Base-by-base conservation (phyloP, 2,329 filamentous ascomycete genomes). In the Beauveria pseudobassiana region DNA sequence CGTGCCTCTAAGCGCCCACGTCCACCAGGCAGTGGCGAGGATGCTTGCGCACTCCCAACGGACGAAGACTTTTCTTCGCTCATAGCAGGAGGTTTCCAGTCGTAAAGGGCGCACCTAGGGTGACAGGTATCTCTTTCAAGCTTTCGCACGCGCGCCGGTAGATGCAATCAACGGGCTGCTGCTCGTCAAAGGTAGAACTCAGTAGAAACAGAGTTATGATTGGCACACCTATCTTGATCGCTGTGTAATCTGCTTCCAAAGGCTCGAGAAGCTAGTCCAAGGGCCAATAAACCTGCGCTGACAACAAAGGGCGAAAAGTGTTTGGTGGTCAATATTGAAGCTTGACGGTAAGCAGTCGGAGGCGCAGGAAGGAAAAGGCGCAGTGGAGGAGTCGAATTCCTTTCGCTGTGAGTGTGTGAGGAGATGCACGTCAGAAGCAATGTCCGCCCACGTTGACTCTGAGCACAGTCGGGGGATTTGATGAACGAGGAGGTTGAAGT, bases 1-100 rank as follows among this genome's bases (percentile, higher is more conserved):
- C 74, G 78, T 24, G 73, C 69, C 64, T 81, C 78, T 34, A 79
- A 64, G 54, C 74, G 75, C 49, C 70, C 74, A 63, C 76, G 75
- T 63, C 79, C 79, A 40, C 76, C 76, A 34, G 77, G 75, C 18
- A 77, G 78, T 50, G 80, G 78, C 45, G 79, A 80, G 45, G 75
- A 71, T 62, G 74, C 72, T 63, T 76, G 75, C 59, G 70, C 69
- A 38, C 43, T 61, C 16, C 46, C 69, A 49, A 68, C 63, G 46
- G 73, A 66, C 46, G 75, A 64, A 53, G 65, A 63, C 62, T 71
- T 74, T 24, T 66, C 61, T 38, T 74, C 72, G 49, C 66, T 64
- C 69, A 71, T 73, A 59, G 57, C 57, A 58, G 22, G 30, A 26
- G 40, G 12, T 26, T 49, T 48, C 18, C 9, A 14, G 3, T 58